Evolutionary conservation across 768 basidiomycete genomes (phyloP), one percentile per base, ranked within the genome.

Genomic region (Fomitopsis serialis): DNA sequence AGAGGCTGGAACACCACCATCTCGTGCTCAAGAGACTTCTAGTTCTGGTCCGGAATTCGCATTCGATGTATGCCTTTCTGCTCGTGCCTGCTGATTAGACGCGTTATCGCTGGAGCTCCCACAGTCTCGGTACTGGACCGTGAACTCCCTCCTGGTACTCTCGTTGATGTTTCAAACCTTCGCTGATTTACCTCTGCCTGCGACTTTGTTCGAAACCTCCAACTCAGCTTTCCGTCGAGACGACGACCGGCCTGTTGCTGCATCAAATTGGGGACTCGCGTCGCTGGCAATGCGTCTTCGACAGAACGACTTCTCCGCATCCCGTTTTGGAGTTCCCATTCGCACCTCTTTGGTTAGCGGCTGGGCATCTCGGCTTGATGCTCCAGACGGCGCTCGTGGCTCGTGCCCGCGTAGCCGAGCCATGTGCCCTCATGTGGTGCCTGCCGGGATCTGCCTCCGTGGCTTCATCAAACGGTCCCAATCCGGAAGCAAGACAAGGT

Each of bases 401-500:
- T 5, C 6, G 29, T 32, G 11, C 29, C 29, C 11, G 29, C 6
- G 37, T 17, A 40, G 15, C 37, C 37, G 37, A 40, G 37, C 37
- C 37, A 40, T 40, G 46, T 32, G n/a, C 7, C 3, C 7, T 9
- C 24, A 19, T 29, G 23, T 47, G 21, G 46, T 47, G 29, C 46
- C 25, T 47, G 29, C n/a, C 46, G 25, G 25, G 25, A 34, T 27
- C 46, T 29, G 29, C 46, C 27, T 34, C 29, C n/a, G n/a, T 29
- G 13, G 29, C 21, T 55, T 32, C 6, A 32, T 32, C 29, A 32
- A 32, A 11, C 6, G 6, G 5, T 4, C 59, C 59, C 15, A 32
- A 42, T 60, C 27, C 42, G 53, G 56, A 46, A 35, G 43, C 11
- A 49, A 19, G 35, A 60, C 56, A 60, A 60, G 46, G 35, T 45